Percentiles rank a stretch among this genome's conserved stretches.
Evolutionary conservation across 257 asterid genomes (phyloP).

Genomic region (Handroanthus guayacan): DNA sequence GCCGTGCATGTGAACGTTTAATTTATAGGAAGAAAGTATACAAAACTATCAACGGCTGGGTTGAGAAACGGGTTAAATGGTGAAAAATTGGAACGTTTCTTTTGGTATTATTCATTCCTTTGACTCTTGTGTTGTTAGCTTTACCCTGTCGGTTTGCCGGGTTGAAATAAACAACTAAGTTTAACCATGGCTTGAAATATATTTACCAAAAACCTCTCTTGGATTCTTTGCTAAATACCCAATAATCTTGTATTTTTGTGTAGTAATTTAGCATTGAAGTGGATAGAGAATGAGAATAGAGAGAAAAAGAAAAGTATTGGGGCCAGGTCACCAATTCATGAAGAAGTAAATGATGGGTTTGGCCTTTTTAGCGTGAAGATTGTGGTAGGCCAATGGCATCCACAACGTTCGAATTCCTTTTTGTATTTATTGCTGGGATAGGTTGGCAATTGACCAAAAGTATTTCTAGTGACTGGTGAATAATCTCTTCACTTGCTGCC

Average conservation of each 20-base stretch:
- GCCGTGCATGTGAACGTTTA: conserved; percentile 65
- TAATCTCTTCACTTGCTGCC: conserved; percentile 9
- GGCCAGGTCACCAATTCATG: conserved; percentile 23
- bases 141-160: conserved; percentile 30
- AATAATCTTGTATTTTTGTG: not conserved
- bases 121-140: conserved; percentile 18
- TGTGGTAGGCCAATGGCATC: conserved; percentile 52
- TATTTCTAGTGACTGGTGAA: conserved; percentile 37
- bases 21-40: conserved; percentile 39
- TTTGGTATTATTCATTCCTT: conserved; percentile 36
- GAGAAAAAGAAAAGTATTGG: not conserved
- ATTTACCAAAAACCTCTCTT: not conserved
- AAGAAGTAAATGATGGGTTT: conserved; percentile 44
- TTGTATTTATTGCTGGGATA: conserved; percentile 31
- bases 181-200: not conserved
- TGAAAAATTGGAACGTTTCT: conserved; percentile 36
- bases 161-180: not conserved
- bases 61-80: conserved; percentile 27
- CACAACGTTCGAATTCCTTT: conserved; percentile 60
- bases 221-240: not conserved
- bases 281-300: conserved; percentile 8
- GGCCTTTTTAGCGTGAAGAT: conserved; percentile 37
- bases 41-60: conserved; percentile 36
- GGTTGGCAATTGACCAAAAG: conserved; percentile 34
- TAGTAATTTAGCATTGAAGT: conserved; percentile 1